phyloP scores from a whole-genome alignment of 306 rosid genomes.

The Ormosia emarginata region DNA sequence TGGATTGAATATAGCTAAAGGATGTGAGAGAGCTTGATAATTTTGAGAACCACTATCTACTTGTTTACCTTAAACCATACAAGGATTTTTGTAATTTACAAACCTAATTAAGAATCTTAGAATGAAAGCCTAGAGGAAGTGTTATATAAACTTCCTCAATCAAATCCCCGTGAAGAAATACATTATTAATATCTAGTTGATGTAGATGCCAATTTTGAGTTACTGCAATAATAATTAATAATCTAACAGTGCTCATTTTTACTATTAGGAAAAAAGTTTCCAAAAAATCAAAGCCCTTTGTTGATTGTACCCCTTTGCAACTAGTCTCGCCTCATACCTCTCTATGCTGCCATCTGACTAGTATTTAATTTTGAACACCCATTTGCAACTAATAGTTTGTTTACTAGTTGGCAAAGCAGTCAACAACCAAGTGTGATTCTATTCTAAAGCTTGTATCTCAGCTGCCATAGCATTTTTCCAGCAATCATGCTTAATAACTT shows the following conservation, averaged over 20 bases:
- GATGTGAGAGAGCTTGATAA: no score
- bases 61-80: no score
- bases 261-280: neutral
- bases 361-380: neutral
- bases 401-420: neutral
- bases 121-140: neutral
- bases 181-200: neutral
- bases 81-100: no score
- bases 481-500: no score
- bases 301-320: neutral
- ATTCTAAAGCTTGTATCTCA: no score
- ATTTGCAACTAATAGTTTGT: neutral
- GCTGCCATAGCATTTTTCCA: no score
- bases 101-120: no score
- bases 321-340: neutral
- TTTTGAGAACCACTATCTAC: no score
- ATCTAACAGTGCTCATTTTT: neutral
- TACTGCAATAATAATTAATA: no score
- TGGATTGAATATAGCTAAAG: no score
- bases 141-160: neutral
- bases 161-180: neutral
- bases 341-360: neutral
- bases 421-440: neutral
- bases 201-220: no score
- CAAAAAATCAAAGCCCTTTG: neutral